Conservation (phyloP, 164 flowering plant species). For the Protea cynaroides region DNA sequence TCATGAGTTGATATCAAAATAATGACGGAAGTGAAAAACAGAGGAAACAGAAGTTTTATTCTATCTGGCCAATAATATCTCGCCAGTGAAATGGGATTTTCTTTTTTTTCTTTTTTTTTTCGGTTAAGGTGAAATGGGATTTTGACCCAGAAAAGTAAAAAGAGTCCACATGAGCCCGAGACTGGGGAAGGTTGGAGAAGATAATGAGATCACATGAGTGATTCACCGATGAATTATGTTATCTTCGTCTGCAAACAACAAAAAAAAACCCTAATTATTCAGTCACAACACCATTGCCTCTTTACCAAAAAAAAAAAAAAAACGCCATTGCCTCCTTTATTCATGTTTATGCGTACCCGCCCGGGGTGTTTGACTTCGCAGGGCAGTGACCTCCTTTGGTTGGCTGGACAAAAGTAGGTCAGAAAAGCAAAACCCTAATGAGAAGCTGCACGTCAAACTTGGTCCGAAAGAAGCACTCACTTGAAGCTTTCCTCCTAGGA, state of each 20-base stretch:
- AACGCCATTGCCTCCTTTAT: too few relatives aligned
- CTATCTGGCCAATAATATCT: too few relatives aligned
- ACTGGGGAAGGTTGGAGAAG: not conserved
- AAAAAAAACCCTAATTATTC: slow-evolving; percentile 30
- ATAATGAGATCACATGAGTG: slow-evolving; percentile 36
- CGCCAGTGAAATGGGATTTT: not conserved
- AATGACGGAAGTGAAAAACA: too few relatives aligned
- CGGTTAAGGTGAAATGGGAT: not conserved
- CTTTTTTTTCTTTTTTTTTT: too few relatives aligned
- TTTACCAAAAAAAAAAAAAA: too few relatives aligned
- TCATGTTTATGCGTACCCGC: too few relatives aligned
- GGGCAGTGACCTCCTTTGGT: slow-evolving; percentile 15
- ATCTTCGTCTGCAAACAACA: slow-evolving; percentile 40
- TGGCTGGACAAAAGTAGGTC: slow-evolving; percentile 1
- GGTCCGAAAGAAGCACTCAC: not conserved
- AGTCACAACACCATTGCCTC: too few relatives aligned
- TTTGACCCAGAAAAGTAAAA: not conserved
- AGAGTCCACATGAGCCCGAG: not conserved
- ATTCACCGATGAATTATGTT: slow-evolving; percentile 30
- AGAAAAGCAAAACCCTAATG: too few relatives aligned
- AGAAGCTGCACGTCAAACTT: slow-evolving; percentile 8
- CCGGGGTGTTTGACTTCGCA: slow-evolving; percentile 15
- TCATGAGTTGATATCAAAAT: too few relatives aligned
- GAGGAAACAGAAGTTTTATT: too few relatives aligned
- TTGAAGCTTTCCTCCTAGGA: slow-evolving; percentile 9